Evolutionary conservation across 441 rosid genomes (phyloP).

Genomic region (Aleurites moluccanus): DNA sequence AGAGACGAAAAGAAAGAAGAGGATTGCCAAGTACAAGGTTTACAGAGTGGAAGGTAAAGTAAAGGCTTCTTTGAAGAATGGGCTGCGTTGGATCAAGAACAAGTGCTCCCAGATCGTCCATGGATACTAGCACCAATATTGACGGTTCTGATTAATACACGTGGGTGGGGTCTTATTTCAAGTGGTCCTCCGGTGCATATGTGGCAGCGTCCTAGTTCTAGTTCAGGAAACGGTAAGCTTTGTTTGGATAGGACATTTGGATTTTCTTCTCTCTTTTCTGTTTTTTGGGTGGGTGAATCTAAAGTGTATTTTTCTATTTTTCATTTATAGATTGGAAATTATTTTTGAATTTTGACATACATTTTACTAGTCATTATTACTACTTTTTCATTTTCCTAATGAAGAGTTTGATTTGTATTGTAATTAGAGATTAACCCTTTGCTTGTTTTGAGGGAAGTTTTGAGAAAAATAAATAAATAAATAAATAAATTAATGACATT

Average conservation of each 20-base stretch:
- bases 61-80: slow-evolving; percentile 59
- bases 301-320: neutral
- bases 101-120: slow-evolving; percentile 55
- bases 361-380: no score
- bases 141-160: slow-evolving; percentile 25
- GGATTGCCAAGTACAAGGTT: slow-evolving; percentile 71
- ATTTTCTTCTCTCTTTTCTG: no score
- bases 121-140: slow-evolving; percentile 28
- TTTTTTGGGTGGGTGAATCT: neutral
- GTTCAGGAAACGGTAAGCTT: slow-evolving; percentile 1
- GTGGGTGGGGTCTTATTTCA: slow-evolving; percentile 11
- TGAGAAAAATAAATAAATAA: no score
- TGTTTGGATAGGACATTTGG: neutral
- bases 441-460: no score
- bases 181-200: neutral
- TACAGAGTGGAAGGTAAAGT: slow-evolving; percentile 72
- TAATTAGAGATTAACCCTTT: no score
- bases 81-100: slow-evolving; percentile 77
- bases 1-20: slow-evolving; percentile 68
- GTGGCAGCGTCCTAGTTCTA: neutral
- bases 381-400: no score
- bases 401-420: no score
- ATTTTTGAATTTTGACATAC: neutral
- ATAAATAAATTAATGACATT: no score
- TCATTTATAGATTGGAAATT: neutral